Percentiles rank a stretch among this genome's conserved stretches.
Conservation (phyloP, 331 rosid species). For the Prunus yedoensis region DNA sequence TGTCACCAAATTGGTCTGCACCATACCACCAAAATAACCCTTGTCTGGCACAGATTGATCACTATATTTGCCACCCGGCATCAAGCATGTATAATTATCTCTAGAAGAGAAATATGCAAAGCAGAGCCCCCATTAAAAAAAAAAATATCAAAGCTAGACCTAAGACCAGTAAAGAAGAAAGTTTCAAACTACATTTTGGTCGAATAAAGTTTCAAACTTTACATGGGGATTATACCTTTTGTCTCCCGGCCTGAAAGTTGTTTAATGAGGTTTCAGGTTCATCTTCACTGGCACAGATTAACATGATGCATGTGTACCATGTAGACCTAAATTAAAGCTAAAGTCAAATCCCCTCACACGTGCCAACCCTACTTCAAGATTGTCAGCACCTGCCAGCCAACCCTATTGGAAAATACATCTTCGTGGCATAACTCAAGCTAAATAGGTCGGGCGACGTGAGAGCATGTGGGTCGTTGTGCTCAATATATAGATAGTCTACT, state of each 20-base stretch:
- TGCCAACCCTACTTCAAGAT: conserved; percentile 37
- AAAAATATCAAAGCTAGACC: too few relatives aligned
- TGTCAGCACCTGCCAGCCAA: conserved; percentile 37
- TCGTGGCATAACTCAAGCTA: too few relatives aligned
- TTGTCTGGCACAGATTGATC: too few relatives aligned
- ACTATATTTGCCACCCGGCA: not conserved
- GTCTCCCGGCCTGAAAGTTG: conserved; percentile 22
- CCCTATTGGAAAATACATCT: conserved; percentile 6
- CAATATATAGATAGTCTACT: too few relatives aligned
- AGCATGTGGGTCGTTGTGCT: too few relatives aligned
- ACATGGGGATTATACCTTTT: conserved; percentile 26
- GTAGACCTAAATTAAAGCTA: not conserved
- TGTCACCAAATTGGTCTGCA: not conserved
- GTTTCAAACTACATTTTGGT: too few relatives aligned
- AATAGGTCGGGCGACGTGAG: too few relatives aligned
- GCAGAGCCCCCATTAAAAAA: too few relatives aligned
- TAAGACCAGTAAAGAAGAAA: too few relatives aligned
- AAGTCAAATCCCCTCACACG: conserved; percentile 49
- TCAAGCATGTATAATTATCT: not conserved
- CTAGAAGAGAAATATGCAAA: not conserved
- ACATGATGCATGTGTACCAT: conserved; percentile 7
- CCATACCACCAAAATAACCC: not conserved
- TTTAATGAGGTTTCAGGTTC: conserved; percentile 9
- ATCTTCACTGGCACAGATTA: conserved; percentile 33
- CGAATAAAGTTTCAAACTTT: not conserved